Evolutionary conservation across 768 basidiomycete species (phyloP).

Genomic region (Saitozyma podzolica): DNA sequence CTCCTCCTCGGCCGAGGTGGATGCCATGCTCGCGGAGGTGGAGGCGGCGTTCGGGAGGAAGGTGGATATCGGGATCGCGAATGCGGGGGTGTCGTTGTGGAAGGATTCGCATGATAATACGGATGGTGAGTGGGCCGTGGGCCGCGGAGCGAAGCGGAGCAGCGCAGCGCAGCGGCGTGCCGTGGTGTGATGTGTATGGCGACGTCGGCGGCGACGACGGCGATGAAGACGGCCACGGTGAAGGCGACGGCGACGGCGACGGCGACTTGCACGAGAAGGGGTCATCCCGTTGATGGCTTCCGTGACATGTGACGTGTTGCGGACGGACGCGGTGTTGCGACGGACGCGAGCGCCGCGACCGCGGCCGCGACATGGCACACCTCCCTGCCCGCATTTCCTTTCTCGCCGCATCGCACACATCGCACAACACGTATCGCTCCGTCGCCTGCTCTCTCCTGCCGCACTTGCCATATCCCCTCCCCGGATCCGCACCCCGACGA

Average conservation of each 20-base stretch:
- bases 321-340: too few species aligned
- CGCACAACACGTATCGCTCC: too few species aligned
- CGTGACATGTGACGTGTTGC: too few species aligned
- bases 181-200: neutral
- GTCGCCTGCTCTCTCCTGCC: too few species aligned
- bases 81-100: constrained; percentile 47
- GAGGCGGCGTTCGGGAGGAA: constrained; percentile 43
- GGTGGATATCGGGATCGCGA: constrained; percentile 49
- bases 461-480: too few species aligned
- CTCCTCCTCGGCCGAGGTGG: constrained; percentile 29
- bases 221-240: too few species aligned
- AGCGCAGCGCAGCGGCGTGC: neutral
- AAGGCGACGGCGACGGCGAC: neutral
- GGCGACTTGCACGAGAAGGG: neutral
- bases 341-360: too few species aligned
- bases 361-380: too few species aligned
- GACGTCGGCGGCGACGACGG: neutral
- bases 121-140: constrained; percentile 42
- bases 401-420: too few species aligned
- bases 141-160: neutral
- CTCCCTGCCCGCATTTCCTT: too few species aligned
- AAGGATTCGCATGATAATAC: constrained; percentile 34
- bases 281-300: too few species aligned
- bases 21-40: constrained; percentile 38
- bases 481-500: too few species aligned